These are phyloP conservation scores for Ocimum tenuiflorum DNA, from an alignment of 257 asterid genomes.

Conservation along the genomic window DNA sequence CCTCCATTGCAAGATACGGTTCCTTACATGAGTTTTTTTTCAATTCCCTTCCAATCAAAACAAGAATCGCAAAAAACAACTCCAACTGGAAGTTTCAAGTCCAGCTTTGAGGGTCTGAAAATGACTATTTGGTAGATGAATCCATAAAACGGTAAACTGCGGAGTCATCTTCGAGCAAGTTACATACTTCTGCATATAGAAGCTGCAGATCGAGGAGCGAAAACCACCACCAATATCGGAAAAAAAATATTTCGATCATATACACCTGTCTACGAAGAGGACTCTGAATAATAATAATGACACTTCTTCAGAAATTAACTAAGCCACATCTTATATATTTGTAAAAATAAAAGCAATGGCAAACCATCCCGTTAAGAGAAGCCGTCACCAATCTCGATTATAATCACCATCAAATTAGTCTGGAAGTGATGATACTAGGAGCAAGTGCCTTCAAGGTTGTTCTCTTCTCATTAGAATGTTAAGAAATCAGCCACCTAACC, in stretches of 20 bases:
- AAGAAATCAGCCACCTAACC: background rate
- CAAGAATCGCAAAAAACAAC: too few species aligned
- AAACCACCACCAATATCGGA: background rate
- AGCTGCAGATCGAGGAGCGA: background rate
- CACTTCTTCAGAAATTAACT: background rate
- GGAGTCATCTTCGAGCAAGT: background rate
- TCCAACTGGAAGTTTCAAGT: too few species aligned
- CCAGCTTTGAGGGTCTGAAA: too few species aligned
- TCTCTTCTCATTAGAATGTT: background rate
- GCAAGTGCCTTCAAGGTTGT: background rate
- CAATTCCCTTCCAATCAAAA: too few species aligned
- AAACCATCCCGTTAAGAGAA: constrained; percentile 1
- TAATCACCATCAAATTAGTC: background rate
- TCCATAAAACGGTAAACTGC: background rate
- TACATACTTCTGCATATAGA: background rate
- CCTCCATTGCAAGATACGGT: too few species aligned
- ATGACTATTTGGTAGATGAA: background rate
- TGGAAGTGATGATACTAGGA: background rate
- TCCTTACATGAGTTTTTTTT: too few species aligned
- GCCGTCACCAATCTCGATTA: background rate
- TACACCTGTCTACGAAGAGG: constrained; percentile 1
- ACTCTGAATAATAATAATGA: background rate
- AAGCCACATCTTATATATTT: background rate
- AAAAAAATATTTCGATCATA: constrained; percentile 5
- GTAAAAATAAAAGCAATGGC: constrained; percentile 6